Conservation (phyloP, 768 basidiomycete species). For the Lactarius evosmus region DNA sequence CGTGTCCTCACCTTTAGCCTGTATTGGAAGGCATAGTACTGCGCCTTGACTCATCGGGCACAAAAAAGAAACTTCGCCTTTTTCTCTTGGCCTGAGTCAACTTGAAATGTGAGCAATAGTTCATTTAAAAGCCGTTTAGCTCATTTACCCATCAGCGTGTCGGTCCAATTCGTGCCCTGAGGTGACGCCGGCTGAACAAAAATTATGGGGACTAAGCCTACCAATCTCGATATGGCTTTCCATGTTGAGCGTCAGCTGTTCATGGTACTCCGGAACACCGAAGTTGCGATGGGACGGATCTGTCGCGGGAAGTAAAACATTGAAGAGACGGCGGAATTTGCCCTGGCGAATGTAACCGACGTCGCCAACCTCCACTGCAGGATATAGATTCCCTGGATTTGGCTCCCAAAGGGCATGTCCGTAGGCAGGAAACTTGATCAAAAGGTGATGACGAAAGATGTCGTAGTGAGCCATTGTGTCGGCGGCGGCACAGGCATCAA, state of each 20-base stretch:
- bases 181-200: neutral
- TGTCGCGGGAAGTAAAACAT: conserved; percentile 15
- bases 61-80: neutral
- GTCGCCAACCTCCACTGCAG: conserved; percentile 25
- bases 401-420: conserved; percentile 26
- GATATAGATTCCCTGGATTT: conserved; percentile 13
- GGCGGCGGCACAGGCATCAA: too few relatives aligned
- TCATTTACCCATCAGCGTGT: too few relatives aligned
- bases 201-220: neutral
- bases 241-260: neutral
- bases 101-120: too few relatives aligned
- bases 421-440: conserved; percentile 9
- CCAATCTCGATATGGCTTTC: neutral
- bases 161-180: neutral
- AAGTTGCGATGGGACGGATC: conserved; percentile 10
- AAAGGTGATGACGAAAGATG: conserved; percentile 18
- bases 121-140: too few relatives aligned
- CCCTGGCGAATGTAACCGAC: conserved; percentile 28
- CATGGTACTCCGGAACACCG: conserved; percentile 14
- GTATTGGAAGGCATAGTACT: too few relatives aligned
- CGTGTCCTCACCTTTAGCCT: too few relatives aligned
- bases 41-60: neutral
- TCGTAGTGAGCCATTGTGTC: conserved; percentile 20
- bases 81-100: too few relatives aligned
- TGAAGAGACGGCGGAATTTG: conserved; percentile 27